These are phyloP conservation scores for Globisporangium canariense DNA, from an alignment of 352 stramenopile species.

Conservation along the genomic window DNA sequence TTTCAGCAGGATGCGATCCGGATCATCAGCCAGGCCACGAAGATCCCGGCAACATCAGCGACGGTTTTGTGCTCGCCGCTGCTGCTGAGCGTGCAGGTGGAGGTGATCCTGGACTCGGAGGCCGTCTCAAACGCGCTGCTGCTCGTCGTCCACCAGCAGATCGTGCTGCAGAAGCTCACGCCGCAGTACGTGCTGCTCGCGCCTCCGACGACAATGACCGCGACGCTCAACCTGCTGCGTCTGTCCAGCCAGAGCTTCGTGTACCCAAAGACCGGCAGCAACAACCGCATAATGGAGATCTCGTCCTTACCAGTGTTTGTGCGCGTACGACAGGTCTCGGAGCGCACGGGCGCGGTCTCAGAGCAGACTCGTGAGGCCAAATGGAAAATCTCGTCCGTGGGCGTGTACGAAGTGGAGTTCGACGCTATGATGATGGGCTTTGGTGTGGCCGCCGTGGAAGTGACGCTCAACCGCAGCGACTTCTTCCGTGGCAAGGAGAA, in stretches of 20 bases:
- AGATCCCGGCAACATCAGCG: conserved; percentile 38
- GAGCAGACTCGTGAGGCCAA: conserved; percentile 44
- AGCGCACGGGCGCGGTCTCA: conserved; percentile 45
- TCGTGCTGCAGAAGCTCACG: conserved; percentile 43
- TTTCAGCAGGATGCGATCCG: conserved; percentile 37
- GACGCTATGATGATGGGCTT: conserved; percentile 53
- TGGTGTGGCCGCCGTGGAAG: conserved; percentile 38
- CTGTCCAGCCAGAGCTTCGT: conserved; percentile 23
- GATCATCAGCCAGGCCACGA: conserved; percentile 35
- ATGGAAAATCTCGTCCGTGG: conserved; percentile 54
- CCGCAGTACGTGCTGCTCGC: conserved; percentile 61
- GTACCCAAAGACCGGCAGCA: neutral
- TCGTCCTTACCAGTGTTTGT: conserved; percentile 49
- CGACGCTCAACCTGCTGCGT: conserved; percentile 59
- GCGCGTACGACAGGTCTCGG: conserved; percentile 44
- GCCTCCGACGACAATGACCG: conserved; percentile 32
- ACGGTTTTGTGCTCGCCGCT: conserved; percentile 43
- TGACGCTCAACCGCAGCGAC: conserved; percentile 52
- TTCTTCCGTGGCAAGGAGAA: conserved; percentile 47
- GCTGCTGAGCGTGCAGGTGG: conserved; percentile 43
- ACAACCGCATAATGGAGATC: conserved; percentile 34
- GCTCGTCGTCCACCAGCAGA: conserved; percentile 47
- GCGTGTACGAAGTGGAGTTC: conserved; percentile 63
- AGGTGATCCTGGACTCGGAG: conserved; percentile 60
- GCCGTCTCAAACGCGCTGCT: conserved; percentile 45